Base-by-base conservation (phyloP, 352 stramenopile species). In the Globisporangium mamillatum region DNA sequence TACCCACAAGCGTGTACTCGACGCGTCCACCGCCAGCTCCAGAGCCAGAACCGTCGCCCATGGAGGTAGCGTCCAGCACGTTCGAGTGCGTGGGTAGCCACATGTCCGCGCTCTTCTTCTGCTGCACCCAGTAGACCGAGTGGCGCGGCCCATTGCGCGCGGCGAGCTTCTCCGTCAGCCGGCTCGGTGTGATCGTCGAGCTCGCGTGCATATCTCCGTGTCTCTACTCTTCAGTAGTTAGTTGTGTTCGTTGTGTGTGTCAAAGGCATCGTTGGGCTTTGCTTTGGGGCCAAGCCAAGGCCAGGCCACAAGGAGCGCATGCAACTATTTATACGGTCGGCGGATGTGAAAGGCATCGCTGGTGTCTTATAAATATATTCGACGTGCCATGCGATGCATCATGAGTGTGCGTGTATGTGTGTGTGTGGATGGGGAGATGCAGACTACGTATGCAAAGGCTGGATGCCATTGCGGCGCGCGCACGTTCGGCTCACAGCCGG, bases 91-190 rank as follows among this genome's bases (percentile, higher is more conserved):
- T 84, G 14, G 74, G 67, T 22, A 79, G 34, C n/a, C 74, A 69
- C 7, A 54, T 29, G 22, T 75, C 73, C 34, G 53, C 41, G 25
- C 44, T 46, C 38, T 76, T 77, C 61, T 82, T 84, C 46, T 68
- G 69, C 48, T 91, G 75, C 32, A 94, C 86, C 86, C 84, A 94
- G 73, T 94, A 94, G 55, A 94, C 84, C n/a, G 86, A 90, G 62
- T 88, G 82, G 14, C 84, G 71, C 8, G 82, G 76, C 2, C 86
- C 86, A 76, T 89, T 93, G 27, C 81, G 82, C 44, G 73, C 73
- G 16, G 82, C 82, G 14, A 88, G 68, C 36, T 88, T 75, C 54
- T 92, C 82, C 18, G 73, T 77, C 0, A 86, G 25, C 12, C 72
- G 78, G 65, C 78, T 92, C 44, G 82, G 76, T 14, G 78, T 72